A percentile compares a stretch with the other conserved stretches of the same genome.
These are phyloP conservation scores for Leccinum pallidistipes DNA, from an alignment of 1,284 basidiomycete species.

Conservation along the genomic window DNA sequence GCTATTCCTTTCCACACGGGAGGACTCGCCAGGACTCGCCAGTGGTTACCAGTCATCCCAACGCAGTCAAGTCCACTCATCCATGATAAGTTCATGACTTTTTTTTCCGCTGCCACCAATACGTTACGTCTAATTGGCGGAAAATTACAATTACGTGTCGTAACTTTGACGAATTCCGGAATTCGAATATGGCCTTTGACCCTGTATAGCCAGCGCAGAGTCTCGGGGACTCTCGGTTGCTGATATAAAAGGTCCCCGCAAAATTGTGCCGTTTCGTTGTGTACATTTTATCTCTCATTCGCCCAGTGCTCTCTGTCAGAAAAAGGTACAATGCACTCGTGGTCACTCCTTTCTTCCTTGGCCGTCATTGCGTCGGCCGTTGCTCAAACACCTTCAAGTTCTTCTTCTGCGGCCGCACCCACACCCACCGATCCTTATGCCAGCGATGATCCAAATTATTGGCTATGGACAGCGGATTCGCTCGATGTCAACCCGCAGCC, in stretches of 20 bases:
- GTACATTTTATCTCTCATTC: conserved; percentile 21
- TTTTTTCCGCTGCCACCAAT: background rate
- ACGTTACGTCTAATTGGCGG: background rate
- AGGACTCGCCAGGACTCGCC: background rate
- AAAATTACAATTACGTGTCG: background rate
- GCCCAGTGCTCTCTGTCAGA: conserved; percentile 17
- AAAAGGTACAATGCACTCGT: conserved; percentile 23
- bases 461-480: conserved; percentile 32
- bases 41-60: too few species aligned
- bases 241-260: conserved; percentile 25
- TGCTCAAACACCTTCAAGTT: conserved; percentile 23
- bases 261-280: conserved; percentile 1
- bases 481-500: conserved; percentile 34
- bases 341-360: conserved; percentile 31
- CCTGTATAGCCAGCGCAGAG: conserved; percentile 7
- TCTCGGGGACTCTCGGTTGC: background rate
- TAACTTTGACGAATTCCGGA: conserved; percentile 6
- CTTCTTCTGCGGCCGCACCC: conserved; percentile 24
- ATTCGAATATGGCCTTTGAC: conserved; percentile 1
- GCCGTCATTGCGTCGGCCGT: conserved; percentile 20
- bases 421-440: conserved; percentile 34
- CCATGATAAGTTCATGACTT: background rate
- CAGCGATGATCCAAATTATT: conserved; percentile 33
- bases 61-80: too few species aligned
- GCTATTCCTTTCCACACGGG: background rate